A percentile compares a stretch with the other conserved stretches of the same genome.
Conservation (phyloP, 148 eudicot genomes). For the Diospyros lotus region DNA sequence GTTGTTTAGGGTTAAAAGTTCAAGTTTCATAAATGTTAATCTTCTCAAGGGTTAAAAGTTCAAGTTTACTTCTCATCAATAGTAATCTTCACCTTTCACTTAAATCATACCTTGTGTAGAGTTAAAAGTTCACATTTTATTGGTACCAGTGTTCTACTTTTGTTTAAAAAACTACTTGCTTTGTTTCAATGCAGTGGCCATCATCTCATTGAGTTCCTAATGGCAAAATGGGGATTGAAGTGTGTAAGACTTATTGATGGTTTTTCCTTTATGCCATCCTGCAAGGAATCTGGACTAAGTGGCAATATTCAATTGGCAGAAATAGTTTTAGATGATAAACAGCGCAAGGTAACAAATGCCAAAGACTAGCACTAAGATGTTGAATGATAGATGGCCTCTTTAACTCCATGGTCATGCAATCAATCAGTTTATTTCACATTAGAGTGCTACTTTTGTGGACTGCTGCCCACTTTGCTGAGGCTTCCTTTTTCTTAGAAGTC, state of each 20-base stretch:
- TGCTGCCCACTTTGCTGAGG: no score
- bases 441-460: no score
- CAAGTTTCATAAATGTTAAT: neutral
- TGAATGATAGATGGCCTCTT: neutral
- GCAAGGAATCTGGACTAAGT: conserved; percentile 64
- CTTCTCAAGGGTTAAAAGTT: no score
- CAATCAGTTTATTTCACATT: no score
- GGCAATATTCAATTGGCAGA: conserved; percentile 93
- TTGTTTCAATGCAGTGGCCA: conserved; percentile 64
- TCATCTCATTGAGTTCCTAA: conserved; percentile 86
- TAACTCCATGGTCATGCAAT: neutral
- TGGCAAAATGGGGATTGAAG: conserved; percentile 88
- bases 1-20: neutral
- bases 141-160: neutral
- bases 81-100: neutral
- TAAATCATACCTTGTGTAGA: neutral
- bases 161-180: neutral
- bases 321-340: conserved; percentile 40
- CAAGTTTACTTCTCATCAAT: no score
- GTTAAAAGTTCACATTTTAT: neutral
- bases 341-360: neutral
- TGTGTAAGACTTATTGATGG: conserved; percentile 81
- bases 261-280: conserved; percentile 72
- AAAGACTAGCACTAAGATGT: neutral
- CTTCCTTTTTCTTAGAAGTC: neutral